These are phyloP conservation scores for Trichomonas tenax DNA, from an alignment of 208 protist genomes.

Conservation along the genomic window DNA sequence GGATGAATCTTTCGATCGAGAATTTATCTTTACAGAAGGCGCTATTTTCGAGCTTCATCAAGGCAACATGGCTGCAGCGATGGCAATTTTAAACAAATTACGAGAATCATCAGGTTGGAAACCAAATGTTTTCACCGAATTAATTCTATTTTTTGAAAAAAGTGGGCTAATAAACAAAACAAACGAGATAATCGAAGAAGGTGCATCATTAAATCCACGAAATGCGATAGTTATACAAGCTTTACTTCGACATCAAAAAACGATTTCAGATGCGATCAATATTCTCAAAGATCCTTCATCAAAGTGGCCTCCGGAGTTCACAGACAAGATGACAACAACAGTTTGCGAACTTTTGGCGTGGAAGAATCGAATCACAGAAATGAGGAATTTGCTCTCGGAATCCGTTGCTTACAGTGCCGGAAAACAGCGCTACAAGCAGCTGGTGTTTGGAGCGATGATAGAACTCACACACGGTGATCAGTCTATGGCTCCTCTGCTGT, in stretches of 20 bases:
- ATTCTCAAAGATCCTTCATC: background rate
- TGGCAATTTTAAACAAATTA: background rate
- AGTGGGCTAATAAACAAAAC: background rate
- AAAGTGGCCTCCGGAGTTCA: background rate
- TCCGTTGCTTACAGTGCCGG: background rate
- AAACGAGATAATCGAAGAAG: background rate
- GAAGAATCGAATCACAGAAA: background rate
- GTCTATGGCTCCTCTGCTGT: background rate
- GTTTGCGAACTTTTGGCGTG: background rate
- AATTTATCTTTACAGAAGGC: background rate
- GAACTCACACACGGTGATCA: background rate
- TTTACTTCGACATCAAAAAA: constrained; percentile 9
- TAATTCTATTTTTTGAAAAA: background rate
- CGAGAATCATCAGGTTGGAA: background rate
- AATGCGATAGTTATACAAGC: background rate
- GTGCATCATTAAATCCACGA: background rate
- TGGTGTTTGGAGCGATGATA: background rate
- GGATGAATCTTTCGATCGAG: background rate
- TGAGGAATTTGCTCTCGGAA: background rate
- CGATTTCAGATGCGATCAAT: background rate
- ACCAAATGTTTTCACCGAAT: background rate
- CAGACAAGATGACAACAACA: background rate
- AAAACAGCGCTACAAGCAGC: background rate
- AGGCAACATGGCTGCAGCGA: background rate
- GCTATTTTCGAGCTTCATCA: background rate